A percentile compares a stretch with the other conserved stretches of the same genome.
Conservation (phyloP, 495 filamentous ascomycete genomes). For the Articulospora tetracladia region DNA sequence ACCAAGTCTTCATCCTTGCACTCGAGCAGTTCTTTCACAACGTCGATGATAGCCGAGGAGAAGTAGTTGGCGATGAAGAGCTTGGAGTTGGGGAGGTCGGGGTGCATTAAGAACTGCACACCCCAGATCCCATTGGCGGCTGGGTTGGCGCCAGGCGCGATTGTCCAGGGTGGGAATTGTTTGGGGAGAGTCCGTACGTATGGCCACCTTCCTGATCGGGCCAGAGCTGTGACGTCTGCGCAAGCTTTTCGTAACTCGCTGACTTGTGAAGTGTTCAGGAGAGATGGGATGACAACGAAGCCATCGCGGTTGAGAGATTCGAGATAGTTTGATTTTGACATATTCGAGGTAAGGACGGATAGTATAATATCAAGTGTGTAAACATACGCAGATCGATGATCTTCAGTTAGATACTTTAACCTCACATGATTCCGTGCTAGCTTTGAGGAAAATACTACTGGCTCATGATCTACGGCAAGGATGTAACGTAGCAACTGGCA, state of each 20-base stretch:
- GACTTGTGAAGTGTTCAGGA: slow-evolving; percentile 27
- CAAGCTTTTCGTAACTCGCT: slow-evolving; percentile 40
- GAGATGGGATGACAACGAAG: slow-evolving; percentile 24
- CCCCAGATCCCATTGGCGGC: slow-evolving; percentile 71
- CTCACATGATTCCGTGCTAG: too few species aligned
- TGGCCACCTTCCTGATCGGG: slow-evolving; percentile 65
- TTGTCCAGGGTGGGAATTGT: slow-evolving; percentile 80
- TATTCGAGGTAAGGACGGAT: neutral
- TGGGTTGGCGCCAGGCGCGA: slow-evolving; percentile 38
- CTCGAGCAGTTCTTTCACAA: slow-evolving; percentile 52
- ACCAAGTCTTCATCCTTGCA: slow-evolving; percentile 47
- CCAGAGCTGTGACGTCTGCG: slow-evolving; percentile 28
- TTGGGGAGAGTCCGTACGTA: slow-evolving; percentile 79
- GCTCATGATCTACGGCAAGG: too few species aligned
- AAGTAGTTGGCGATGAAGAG: slow-evolving; percentile 66
- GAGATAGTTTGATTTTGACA: slow-evolving; percentile 18
- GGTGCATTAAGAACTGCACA: slow-evolving; percentile 79
- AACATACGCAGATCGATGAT: too few species aligned
- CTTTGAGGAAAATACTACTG: too few species aligned
- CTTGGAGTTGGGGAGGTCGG: slow-evolving; percentile 49
- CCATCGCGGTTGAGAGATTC: slow-evolving; percentile 23
- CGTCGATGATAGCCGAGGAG: slow-evolving; percentile 48
- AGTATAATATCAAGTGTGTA: too few species aligned
- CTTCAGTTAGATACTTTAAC: too few species aligned
- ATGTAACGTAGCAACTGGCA: too few species aligned